Percentiles rank a stretch among this genome's conserved stretches.
These are phyloP conservation scores for Lojkania enalia DNA, from an alignment of 2,329 filamentous ascomycete genomes.

Conservation along the genomic window DNA sequence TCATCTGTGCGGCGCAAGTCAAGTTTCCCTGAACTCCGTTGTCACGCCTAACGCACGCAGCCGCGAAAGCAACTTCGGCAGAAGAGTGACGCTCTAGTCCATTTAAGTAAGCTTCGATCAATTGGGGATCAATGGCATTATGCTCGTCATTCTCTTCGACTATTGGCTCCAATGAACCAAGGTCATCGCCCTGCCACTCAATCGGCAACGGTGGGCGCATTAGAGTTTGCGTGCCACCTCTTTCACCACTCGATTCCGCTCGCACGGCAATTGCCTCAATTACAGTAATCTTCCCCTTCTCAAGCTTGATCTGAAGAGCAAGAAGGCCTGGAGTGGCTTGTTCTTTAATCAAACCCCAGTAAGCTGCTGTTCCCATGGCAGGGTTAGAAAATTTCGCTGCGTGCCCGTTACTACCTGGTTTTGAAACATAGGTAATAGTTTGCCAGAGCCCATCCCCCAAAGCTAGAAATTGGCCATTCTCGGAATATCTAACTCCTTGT, in stretches of 20 bases:
- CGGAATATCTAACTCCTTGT: constrained; percentile 8
- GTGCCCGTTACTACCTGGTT: constrained; percentile 5
- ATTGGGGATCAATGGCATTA: not conserved
- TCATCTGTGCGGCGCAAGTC: constrained; percentile 10
- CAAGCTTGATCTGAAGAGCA: constrained; percentile 11
- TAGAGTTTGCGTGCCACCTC: constrained; percentile 11
- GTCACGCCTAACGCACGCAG: constrained; percentile 10
- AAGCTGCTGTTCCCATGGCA: constrained; percentile 5
- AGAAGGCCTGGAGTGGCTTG: constrained; percentile 12
- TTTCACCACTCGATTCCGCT: constrained; percentile 7
- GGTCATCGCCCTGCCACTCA: constrained; percentile 10
- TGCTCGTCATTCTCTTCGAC: constrained; percentile 1
- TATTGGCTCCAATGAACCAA: constrained; percentile 2
- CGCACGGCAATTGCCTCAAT: constrained; percentile 11
- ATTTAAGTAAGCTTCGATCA: constrained; percentile 9
- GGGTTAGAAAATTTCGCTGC: constrained; percentile 8
- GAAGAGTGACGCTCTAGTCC: constrained; percentile 9
- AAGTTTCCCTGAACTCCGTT: constrained; percentile 8
- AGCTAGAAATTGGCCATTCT: constrained; percentile 13
- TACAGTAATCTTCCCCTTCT: constrained; percentile 10
- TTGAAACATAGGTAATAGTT: constrained; percentile 2
- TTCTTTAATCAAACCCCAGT: constrained; percentile 12
- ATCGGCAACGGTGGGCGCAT: constrained; percentile 15
- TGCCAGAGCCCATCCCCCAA: constrained; percentile 13
- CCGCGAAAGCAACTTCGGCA: constrained; percentile 2